Percentiles rank a stretch among this genome's conserved stretches.
Conservation (phyloP, 805 yeast genomes). For the Schwanniomyces vanrijiae region DNA sequence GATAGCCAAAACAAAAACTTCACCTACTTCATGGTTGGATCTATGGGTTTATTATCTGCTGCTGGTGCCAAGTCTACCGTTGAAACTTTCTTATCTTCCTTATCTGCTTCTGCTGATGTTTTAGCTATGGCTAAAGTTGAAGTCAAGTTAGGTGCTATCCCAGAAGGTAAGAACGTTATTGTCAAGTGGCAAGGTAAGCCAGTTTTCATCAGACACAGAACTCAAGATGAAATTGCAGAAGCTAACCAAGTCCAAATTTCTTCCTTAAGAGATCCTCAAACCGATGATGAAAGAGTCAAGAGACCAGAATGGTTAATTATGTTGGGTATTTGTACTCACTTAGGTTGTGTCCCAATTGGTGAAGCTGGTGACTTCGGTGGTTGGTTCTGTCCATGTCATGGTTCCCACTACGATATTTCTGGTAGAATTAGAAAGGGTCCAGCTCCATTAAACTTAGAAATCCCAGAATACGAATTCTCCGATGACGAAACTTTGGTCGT, state of each 20-base stretch:
- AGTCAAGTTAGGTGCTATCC: constrained; percentile 89
- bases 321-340: constrained; percentile 99
- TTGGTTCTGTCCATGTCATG: constrained; percentile 99
- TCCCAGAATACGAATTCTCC: constrained; percentile 84
- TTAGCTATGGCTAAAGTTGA: constrained; percentile 99
- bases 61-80: constrained; percentile 97
- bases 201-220: constrained; percentile 98
- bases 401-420: constrained; percentile 99
- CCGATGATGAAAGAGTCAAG: constrained; percentile 89
- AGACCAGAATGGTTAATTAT: constrained; percentile 98
- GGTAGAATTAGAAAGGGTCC: constrained; percentile 99
- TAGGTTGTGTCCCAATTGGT: constrained; percentile 99
- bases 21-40: constrained; percentile 97
- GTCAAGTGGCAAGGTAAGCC: constrained; percentile 99
- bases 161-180: constrained; percentile 96
- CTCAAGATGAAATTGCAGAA: constrained; percentile 87
- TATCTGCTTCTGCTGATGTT: constrained; percentile 98
- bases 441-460: constrained; percentile 97
- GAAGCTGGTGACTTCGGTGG: constrained; percentile 99
- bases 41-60: constrained; percentile 85
- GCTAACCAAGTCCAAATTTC: constrained; percentile 82
- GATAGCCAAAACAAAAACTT: constrained; percentile 77
- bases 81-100: constrained; percentile 84
- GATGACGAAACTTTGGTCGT: constrained; percentile 78
- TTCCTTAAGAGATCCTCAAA: constrained; percentile 89